Percentiles rank a stretch among this genome's conserved stretches.
phyloP scores from a whole-genome alignment of 2,329 filamentous ascomycete species.

The Hymenotorrendiella dingleyae region DNA sequence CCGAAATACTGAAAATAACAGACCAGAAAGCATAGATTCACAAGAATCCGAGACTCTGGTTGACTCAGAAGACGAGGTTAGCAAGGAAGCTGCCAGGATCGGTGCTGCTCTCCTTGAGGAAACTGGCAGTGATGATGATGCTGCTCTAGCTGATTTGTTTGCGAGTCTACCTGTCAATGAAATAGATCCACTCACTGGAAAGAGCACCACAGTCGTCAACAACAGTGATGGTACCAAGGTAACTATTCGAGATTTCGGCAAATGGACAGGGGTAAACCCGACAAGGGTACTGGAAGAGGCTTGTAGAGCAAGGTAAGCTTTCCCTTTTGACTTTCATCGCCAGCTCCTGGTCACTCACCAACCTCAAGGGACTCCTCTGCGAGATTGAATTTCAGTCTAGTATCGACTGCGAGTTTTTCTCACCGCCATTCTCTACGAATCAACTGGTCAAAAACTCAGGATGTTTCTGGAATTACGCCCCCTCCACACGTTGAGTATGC shows the following conservation, averaged over 20 bases:
- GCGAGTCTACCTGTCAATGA: conserved; percentile 55
- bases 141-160: conserved; percentile 50
- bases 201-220: conserved; percentile 50
- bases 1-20: conserved; percentile 6
- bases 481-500: conserved; percentile 27
- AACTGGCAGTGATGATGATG: conserved; percentile 46
- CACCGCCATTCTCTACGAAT: conserved; percentile 71
- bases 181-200: conserved; percentile 52
- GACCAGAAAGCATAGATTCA: conserved; percentile 21
- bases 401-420: conserved; percentile 70
- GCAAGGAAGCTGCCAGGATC: conserved; percentile 51
- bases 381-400: conserved; percentile 59
- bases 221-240: conserved; percentile 48
- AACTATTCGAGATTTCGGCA: conserved; percentile 75
- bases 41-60: conserved; percentile 27
- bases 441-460: conserved; percentile 71
- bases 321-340: neutral
- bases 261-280: conserved; percentile 71
- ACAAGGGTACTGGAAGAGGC: conserved; percentile 75
- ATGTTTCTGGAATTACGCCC: conserved; percentile 35
- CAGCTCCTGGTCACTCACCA: neutral
- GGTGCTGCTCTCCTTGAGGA: conserved; percentile 54
- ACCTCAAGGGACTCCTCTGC: conserved; percentile 60
- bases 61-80: conserved; percentile 41
- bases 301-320: conserved; percentile 66